Conservation (phyloP, 2,329 filamentous ascomycete genomes). For the Paracoccidioides brasiliensis region DNA sequence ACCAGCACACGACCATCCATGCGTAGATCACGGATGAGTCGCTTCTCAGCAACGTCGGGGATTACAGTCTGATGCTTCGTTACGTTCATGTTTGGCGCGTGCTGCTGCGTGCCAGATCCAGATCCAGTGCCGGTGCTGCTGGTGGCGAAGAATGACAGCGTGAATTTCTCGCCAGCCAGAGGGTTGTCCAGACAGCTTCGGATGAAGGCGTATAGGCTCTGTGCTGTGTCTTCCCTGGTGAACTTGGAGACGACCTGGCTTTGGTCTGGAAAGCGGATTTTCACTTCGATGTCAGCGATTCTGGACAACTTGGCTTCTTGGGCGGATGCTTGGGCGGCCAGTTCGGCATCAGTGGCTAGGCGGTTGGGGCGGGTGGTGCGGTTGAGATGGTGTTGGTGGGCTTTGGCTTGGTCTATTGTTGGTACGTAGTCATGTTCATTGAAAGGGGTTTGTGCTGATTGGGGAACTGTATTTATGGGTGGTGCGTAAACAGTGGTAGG, state of each 20-base stretch:
- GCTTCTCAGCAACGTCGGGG: constrained; percentile 33
- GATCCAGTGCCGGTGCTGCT: background rate
- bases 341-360: constrained; percentile 69
- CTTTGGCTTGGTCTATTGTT: constrained; percentile 70
- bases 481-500: constrained; percentile 62
- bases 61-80: constrained; percentile 17
- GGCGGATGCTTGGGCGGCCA: constrained; percentile 55
- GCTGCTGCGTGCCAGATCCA: constrained; percentile 1
- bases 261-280: constrained; percentile 79
- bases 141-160: constrained; percentile 47
- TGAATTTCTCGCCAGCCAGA: constrained; percentile 51
- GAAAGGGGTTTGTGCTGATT: constrained; percentile 54
- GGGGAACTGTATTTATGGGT: constrained; percentile 59
- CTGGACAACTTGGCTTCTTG: constrained; percentile 53
- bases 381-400: constrained; percentile 65
- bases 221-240: constrained; percentile 53
- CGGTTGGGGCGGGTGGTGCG: constrained; percentile 63
- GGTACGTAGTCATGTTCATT: constrained; percentile 69
- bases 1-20: constrained; percentile 60
- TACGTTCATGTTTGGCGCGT: background rate
- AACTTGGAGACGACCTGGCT: constrained; percentile 63
- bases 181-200: constrained; percentile 52
- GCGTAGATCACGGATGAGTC: constrained; percentile 58
- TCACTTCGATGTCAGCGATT: constrained; percentile 57
- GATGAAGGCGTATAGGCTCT: constrained; percentile 62